Conservation (phyloP, 140 eudicot genomes). For the Erigeron philadelphicus region DNA sequence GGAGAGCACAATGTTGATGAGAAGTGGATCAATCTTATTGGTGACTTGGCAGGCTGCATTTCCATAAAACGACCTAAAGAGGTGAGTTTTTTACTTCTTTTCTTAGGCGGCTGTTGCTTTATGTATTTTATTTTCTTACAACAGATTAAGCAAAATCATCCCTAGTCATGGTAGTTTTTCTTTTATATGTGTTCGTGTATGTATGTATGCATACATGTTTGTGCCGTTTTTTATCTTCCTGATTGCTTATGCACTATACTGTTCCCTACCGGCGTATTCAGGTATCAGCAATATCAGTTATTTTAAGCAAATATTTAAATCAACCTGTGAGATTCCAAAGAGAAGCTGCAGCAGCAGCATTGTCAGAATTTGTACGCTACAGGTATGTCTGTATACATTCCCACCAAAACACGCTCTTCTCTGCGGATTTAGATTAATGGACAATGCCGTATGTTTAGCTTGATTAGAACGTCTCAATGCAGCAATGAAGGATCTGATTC, state of each 20-base stretch:
- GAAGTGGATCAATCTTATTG: constrained; percentile 75
- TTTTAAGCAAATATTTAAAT: constrained; percentile 61
- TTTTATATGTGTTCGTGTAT: not conserved
- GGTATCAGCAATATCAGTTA: constrained; percentile 62
- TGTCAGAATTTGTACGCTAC: constrained; percentile 82
- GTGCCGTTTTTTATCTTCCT: not conserved
- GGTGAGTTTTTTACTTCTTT: constrained; percentile 35
- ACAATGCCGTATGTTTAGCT: not conserved
- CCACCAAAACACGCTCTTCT: constrained; percentile 8
- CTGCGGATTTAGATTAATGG: constrained; percentile 8
- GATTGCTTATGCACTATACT: not conserved
- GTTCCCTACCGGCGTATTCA: constrained; percentile 22
- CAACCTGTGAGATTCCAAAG: constrained; percentile 58
- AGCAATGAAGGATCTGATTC: constrained; percentile 79
- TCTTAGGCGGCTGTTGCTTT: not conserved
- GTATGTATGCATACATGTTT: not conserved
- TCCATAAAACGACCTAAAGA: constrained; percentile 95
- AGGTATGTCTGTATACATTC: constrained; percentile 43
- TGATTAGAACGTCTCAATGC: constrained; percentile 21
- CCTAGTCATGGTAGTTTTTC: constrained; percentile 1
- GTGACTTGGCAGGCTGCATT: constrained; percentile 75
- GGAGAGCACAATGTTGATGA: constrained; percentile 82
- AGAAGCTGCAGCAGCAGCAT: constrained; percentile 98
- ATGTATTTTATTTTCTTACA: not conserved
- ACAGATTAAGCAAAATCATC: not conserved